Conservation (phyloP, 2,329 filamentous ascomycete genomes). For the Fusarium caatingaense region DNA sequence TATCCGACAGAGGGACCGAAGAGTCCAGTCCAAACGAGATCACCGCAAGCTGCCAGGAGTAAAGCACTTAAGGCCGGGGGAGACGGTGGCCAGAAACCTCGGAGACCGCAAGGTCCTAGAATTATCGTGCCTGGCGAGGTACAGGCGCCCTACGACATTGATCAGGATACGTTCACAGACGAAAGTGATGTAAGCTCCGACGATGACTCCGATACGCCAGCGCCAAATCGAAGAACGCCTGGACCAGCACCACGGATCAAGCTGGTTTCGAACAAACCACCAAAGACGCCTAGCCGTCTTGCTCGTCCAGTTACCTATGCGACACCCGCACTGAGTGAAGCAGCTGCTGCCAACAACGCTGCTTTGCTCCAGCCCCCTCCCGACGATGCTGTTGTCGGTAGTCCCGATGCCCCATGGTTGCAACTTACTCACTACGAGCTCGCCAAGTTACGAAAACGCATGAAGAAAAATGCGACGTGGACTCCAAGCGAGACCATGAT, state of each 20-base stretch:
- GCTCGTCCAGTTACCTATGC: slow-evolving; percentile 51
- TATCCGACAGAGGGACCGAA: slow-evolving; percentile 67
- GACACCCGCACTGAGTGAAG: slow-evolving; percentile 52
- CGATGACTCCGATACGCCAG: slow-evolving; percentile 59
- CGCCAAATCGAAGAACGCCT: slow-evolving; percentile 52
- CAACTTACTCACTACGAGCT: slow-evolving; percentile 74
- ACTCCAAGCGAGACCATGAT: slow-evolving; percentile 89
- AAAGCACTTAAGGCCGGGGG: slow-evolving; percentile 60
- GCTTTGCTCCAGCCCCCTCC: slow-evolving; percentile 67
- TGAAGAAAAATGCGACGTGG: slow-evolving; percentile 94
- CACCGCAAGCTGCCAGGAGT: slow-evolving; percentile 63
- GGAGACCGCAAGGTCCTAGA: slow-evolving; percentile 61
- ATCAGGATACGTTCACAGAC: slow-evolving; percentile 68
- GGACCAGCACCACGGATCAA: slow-evolving; percentile 61
- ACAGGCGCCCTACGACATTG: slow-evolving; percentile 72
- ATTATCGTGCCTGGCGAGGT: slow-evolving; percentile 76
- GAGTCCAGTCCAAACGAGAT: slow-evolving; percentile 63
- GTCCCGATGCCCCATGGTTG: slow-evolving; percentile 72
- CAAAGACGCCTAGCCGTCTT: slow-evolving; percentile 59
- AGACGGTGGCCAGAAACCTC: slow-evolving; percentile 59
- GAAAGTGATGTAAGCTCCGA: slow-evolving; percentile 65
- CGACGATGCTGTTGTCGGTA: slow-evolving; percentile 68
- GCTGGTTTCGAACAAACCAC: slow-evolving; percentile 56
- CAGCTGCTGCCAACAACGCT: slow-evolving; percentile 55
- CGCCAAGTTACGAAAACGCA: slow-evolving; percentile 79